A percentile compares a stretch with the other conserved stretches of the same genome.
Evolutionary conservation across 2,329 filamentous ascomycete species (phyloP).

Genomic region (Hypoxylon sp.): DNA sequence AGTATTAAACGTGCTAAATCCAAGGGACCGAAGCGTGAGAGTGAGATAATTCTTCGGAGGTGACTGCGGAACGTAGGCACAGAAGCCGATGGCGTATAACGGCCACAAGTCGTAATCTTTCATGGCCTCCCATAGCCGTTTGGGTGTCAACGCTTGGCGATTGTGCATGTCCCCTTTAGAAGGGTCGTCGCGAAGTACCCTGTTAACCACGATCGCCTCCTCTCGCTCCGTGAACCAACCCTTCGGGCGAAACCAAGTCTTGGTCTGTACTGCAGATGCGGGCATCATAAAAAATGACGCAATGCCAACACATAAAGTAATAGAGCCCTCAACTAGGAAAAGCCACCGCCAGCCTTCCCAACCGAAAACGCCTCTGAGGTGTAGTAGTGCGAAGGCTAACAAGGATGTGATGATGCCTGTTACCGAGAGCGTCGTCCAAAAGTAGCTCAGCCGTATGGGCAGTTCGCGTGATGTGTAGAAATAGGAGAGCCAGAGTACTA

Average conservation of each 20-base stretch:
- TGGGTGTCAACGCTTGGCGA: conserved; percentile 66
- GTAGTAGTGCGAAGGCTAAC: conserved; percentile 57
- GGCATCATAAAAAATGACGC: conserved; percentile 69
- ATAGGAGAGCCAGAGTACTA: conserved; percentile 55
- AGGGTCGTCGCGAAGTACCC: conserved; percentile 70
- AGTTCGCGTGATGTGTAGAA: conserved; percentile 57
- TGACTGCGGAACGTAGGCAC: conserved; percentile 64
- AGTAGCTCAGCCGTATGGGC: conserved; percentile 58
- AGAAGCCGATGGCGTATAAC: conserved; percentile 65
- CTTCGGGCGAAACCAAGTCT: conserved; percentile 64
- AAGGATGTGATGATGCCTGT: conserved; percentile 56
- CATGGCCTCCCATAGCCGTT: conserved; percentile 64
- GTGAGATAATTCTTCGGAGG: conserved; percentile 67
- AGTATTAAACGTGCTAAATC: conserved; percentile 68
- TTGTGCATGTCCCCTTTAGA: conserved; percentile 73
- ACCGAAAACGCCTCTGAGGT: conserved; percentile 57
- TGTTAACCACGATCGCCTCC: conserved; percentile 71
- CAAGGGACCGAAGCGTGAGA: conserved; percentile 65
- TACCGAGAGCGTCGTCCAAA: conserved; percentile 57
- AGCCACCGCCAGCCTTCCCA: conserved; percentile 63
- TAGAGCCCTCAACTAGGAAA: conserved; percentile 69
- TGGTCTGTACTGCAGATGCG: conserved; percentile 63
- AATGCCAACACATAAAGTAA: conserved; percentile 67
- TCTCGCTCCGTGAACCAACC: conserved; percentile 73
- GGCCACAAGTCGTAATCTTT: conserved; percentile 72